Percentiles rank a stretch among this genome's conserved stretches.
phyloP scores from a whole-genome alignment of 2,329 filamentous ascomycete genomes.

The Leptodontidium sp. region DNA sequence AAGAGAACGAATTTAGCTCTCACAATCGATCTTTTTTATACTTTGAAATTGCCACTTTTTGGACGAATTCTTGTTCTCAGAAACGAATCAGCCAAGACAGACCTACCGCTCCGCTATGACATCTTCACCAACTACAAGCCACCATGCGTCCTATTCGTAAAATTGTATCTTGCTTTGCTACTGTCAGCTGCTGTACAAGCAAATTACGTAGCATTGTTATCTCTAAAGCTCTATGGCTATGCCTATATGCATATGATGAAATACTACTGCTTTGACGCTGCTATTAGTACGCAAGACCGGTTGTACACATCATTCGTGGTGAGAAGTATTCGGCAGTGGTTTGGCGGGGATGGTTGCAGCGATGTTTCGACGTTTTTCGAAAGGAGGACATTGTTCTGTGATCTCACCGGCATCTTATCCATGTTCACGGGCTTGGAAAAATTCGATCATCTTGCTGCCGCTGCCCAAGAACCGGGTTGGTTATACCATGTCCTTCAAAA shows the following conservation, averaged over 20 bases:
- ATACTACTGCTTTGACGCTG: not conserved
- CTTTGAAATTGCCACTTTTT: not conserved
- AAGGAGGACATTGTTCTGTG: not conserved
- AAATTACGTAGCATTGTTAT: not conserved
- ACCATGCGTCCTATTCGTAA: too few relatives aligned
- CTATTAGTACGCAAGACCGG: not conserved
- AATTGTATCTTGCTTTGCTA: not conserved
- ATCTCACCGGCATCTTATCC: not conserved
- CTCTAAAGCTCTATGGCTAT: too few relatives aligned
- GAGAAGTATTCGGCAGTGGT: not conserved
- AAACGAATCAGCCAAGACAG: too few relatives aligned
- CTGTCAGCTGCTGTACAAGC: not conserved
- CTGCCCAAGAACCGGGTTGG: not conserved
- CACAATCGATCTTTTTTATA: not conserved
- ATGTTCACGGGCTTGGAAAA: not conserved
- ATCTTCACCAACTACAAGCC: too few relatives aligned
- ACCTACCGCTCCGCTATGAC: accelerated
- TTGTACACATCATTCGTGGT: not conserved
- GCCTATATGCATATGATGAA: too few relatives aligned
- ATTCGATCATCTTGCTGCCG: not conserved
- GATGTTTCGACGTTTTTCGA: too few relatives aligned
- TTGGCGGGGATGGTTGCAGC: not conserved
- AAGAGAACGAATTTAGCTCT: not conserved
- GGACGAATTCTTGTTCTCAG: not conserved
- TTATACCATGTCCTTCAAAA: not conserved